Evolutionary conservation across 495 filamentous ascomycete species (phyloP), one percentile per base, ranked within the genome.

Genomic region (Neurospora sp.): DNA sequence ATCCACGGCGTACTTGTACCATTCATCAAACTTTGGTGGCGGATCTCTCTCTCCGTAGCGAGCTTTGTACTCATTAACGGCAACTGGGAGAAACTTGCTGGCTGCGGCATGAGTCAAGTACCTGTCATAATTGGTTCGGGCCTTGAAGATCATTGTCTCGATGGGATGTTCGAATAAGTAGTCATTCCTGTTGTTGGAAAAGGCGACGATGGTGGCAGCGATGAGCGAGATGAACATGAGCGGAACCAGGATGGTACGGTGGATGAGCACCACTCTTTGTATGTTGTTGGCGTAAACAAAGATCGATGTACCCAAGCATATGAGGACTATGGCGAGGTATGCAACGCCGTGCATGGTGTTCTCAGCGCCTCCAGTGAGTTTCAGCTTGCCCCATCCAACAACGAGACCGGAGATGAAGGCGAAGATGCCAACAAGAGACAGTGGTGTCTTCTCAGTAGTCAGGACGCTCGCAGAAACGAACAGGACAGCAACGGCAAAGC

Each of bases 1-100:
- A 12, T 82, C 82, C 31, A 79, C 87, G 8, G 93, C 91, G 79
- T 90, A 94, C 44, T 90, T 82, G 76, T 89, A 94, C 93, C 93
- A 95, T 72, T 86, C 79, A 75, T 92, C 89, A 74, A 92, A 93
- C 61, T 87, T 82, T 0, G 85, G 83, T 73, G 91, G 91, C 16
- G 91, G 91, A 5, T 83, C 78, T 37, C 89, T 81, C 2, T 84
- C 81, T 61, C 87, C 81, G 70, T 90, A 83, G 40, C 89, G 85
- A 65, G 83, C 80, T 61, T 82, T 81, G 79, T 93, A 92, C 77
- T 89, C 87, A 7, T 81, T 76, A 3, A 87, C 86, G 2, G 89
- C 89, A 22, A 86, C 81, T 3, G 81, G 81, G 8, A 91, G 74
- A 0, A 84, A 87, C 27, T 85, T 82, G 73, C 85, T 87, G 37